A percentile compares a stretch with the other conserved stretches of the same genome.
These are phyloP conservation scores for Mycena belliarum DNA, from an alignment of 768 basidiomycete genomes.

Conservation along the genomic window DNA sequence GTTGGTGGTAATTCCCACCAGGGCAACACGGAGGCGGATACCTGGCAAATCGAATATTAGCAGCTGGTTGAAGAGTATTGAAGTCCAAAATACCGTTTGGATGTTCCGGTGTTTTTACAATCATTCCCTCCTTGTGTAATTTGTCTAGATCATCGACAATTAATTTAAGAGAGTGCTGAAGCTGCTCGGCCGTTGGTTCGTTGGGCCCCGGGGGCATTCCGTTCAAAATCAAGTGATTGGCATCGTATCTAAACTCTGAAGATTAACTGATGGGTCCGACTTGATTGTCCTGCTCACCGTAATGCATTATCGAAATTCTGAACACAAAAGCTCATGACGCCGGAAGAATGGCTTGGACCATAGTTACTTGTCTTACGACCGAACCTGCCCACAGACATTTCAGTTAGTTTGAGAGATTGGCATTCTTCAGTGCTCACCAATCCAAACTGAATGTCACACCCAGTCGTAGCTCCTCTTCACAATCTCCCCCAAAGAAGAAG, in stretches of 20 bases:
- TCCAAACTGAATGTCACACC: constrained; percentile 23
- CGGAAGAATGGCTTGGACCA: constrained; percentile 25
- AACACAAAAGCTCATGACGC: constrained; percentile 18
- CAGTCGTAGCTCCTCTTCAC: constrained; percentile 18
- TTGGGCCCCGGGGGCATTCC: constrained; percentile 27
- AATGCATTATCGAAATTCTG: constrained; percentile 17
- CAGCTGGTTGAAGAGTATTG: too few species aligned
- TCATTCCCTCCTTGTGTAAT: constrained; percentile 28
- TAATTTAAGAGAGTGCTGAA: constrained; percentile 27
- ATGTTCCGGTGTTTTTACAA: constrained; percentile 11
- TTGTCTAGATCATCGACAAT: constrained; percentile 31
- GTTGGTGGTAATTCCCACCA: too few species aligned
- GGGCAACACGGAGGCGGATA: too few species aligned
- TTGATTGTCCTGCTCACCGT: too few species aligned
- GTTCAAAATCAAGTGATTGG: constrained; percentile 20
- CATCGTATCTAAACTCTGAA: too few species aligned
- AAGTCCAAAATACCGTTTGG: constrained; percentile 22
- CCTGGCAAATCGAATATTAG: too few species aligned
- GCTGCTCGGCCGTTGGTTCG: constrained; percentile 28
- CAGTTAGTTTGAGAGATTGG: neutral
- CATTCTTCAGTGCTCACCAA: constrained; percentile 9
- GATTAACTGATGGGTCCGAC: too few species aligned
- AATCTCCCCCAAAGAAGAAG: constrained; percentile 12
- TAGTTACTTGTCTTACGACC: constrained; percentile 19
- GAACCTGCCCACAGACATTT: neutral